Conservation (phyloP, 805 yeast genomes). For the Sungouiozyma ichnusensis region DNA sequence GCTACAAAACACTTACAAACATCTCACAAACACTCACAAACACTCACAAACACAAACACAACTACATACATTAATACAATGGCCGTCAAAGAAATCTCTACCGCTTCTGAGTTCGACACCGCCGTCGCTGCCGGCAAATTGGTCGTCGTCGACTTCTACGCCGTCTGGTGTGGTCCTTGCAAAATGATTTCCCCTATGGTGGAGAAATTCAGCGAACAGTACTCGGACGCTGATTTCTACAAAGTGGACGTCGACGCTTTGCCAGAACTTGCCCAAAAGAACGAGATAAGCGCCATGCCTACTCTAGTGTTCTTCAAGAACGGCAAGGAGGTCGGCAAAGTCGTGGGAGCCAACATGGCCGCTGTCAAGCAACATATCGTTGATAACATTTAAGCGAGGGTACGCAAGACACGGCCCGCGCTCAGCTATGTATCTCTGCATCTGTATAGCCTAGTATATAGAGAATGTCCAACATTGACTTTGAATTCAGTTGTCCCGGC, state of each 20-base stretch:
- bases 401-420: neutral
- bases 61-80: slow-evolving; percentile 7
- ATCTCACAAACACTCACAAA: too few species aligned
- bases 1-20: too few species aligned
- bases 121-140: slow-evolving; percentile 48
- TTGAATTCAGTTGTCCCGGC: slow-evolving; percentile 69
- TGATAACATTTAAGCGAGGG: slow-evolving; percentile 34
- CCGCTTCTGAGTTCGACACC: slow-evolving; percentile 53
- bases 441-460: slow-evolving; percentile 72
- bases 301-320: slow-evolving; percentile 67
- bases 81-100: slow-evolving; percentile 46
- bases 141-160: slow-evolving; percentile 91
- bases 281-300: slow-evolving; percentile 53
- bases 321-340: slow-evolving; percentile 69
- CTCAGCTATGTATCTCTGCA: slow-evolving; percentile 32
- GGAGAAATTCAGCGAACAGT: slow-evolving; percentile 62
- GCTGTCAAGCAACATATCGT: slow-evolving; percentile 63
- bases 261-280: slow-evolving; percentile 60
- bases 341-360: slow-evolving; percentile 85
- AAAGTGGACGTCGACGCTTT: slow-evolving; percentile 89
- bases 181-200: slow-evolving; percentile 92
- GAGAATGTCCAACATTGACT: slow-evolving; percentile 61
- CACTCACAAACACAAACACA: slow-evolving; percentile 1
- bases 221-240: slow-evolving; percentile 61
- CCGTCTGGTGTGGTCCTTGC: slow-evolving; percentile 99